Percentiles rank a stretch among this genome's conserved stretches.
These are phyloP conservation scores for Phalaenopsis aphrodite DNA, from an alignment of 106 monocot genomes.

Conservation along the genomic window DNA sequence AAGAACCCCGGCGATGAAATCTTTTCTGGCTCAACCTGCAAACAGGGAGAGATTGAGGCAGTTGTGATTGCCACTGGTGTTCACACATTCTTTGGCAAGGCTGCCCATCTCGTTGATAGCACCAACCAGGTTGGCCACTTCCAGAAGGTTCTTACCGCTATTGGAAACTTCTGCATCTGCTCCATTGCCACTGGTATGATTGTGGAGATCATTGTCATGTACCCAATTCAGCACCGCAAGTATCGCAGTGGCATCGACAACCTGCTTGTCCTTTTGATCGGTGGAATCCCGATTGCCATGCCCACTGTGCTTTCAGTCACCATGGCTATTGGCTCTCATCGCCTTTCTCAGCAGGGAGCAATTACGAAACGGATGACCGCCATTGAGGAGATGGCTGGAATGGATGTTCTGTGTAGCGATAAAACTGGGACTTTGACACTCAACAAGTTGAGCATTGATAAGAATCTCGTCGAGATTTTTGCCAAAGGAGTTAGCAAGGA, in stretches of 20 bases:
- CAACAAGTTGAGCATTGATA: slow-evolving; percentile 93
- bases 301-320: slow-evolving; percentile 94
- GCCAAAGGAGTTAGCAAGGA: slow-evolving; percentile 86
- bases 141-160: slow-evolving; percentile 89
- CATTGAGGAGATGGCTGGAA: slow-evolving; percentile 99
- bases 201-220: slow-evolving; percentile 92
- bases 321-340: slow-evolving; percentile 98
- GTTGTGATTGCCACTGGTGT: slow-evolving; percentile 97
- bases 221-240: slow-evolving; percentile 74
- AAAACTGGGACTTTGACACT: slow-evolving; percentile 92
- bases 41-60: slow-evolving; percentile 97
- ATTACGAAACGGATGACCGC: slow-evolving; percentile 99
- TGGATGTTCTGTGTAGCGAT: slow-evolving; percentile 98
- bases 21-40: slow-evolving; percentile 94
- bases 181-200: slow-evolving; percentile 85
- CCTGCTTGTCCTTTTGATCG: slow-evolving; percentile 89
- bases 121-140: slow-evolving; percentile 97
- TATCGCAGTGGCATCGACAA: slow-evolving; percentile 92
- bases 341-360: slow-evolving; percentile 92
- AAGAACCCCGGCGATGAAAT: slow-evolving; percentile 87
- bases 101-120: slow-evolving; percentile 93
- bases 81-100: slow-evolving; percentile 99
- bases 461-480: slow-evolving; percentile 76
- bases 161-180: slow-evolving; percentile 98
- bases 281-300: slow-evolving; percentile 98